phyloP scores from a whole-genome alignment of 345 rosid genomes.

The Boechera divaricarpa region DNA sequence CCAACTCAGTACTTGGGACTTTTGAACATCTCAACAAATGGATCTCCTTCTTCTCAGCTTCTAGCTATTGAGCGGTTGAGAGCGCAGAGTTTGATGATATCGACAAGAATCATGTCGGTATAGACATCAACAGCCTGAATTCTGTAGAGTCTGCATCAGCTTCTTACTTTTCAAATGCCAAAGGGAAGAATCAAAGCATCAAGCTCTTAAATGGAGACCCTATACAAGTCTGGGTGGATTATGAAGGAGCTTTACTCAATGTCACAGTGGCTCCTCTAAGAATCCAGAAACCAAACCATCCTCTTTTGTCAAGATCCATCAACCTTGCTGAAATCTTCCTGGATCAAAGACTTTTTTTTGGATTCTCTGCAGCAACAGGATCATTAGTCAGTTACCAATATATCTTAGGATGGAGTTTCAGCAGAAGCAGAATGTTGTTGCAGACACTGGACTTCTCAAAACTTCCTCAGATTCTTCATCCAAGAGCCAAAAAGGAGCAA shows the following conservation, averaged over 20 bases:
- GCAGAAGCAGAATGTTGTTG: conserved; percentile 45
- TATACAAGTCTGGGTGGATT: conserved; percentile 67
- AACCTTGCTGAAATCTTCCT: conserved; percentile 53
- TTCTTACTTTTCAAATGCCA: conserved; percentile 45
- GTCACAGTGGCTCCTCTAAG: conserved; percentile 56
- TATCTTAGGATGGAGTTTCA: conserved; percentile 74
- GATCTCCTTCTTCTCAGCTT: conserved; percentile 48
- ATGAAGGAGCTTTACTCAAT: conserved; percentile 47
- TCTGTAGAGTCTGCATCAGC: conserved; percentile 52
- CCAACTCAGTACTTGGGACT: conserved; percentile 52
- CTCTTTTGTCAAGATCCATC: conserved; percentile 54
- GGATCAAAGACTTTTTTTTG: conserved; percentile 46
- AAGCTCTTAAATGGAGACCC: conserved; percentile 49
- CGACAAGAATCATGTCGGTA: conserved; percentile 62
- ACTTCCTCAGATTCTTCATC: conserved; percentile 59
- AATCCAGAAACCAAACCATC: conserved; percentile 46
- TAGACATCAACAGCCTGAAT: conserved; percentile 51
- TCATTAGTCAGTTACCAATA: conserved; percentile 49
- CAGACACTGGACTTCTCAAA: conserved; percentile 47
- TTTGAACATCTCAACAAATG: conserved; percentile 49
- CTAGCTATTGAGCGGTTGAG: conserved; percentile 56
- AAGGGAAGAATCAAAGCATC: conserved; percentile 43
- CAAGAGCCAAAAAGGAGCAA: background rate
- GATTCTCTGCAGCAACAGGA: conserved; percentile 67
- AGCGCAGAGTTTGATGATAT: conserved; percentile 56